Percentiles rank a stretch among this genome's conserved stretches.
These are phyloP conservation scores for Aspergillus baeticus DNA, from an alignment of 495 filamentous ascomycete genomes.

Conservation along the genomic window DNA sequence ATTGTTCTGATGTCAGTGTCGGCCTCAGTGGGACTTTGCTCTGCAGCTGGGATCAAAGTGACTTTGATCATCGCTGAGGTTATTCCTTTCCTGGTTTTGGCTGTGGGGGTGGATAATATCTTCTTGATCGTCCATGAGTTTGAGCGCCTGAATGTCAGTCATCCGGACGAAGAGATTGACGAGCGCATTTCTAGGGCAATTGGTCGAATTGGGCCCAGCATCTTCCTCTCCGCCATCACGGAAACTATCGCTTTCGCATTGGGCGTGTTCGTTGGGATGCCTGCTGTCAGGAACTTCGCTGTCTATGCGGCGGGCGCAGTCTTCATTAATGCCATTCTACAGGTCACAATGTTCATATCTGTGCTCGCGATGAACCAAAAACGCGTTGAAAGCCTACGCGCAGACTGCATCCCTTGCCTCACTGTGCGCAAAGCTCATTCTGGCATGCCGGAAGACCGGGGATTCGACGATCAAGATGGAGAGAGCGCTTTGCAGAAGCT, in stretches of 20 bases:
- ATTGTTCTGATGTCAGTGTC: slow-evolving; percentile 98
- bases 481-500: slow-evolving; percentile 80
- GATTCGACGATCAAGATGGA: slow-evolving; percentile 61
- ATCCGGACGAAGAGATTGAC: slow-evolving; percentile 83
- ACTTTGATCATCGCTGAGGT: slow-evolving; percentile 98
- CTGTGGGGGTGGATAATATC: slow-evolving; percentile 97
- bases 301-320: slow-evolving; percentile 95
- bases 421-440: slow-evolving; percentile 65
- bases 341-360: slow-evolving; percentile 94
- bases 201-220: slow-evolving; percentile 93
- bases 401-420: slow-evolving; percentile 92
- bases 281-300: slow-evolving; percentile 94
- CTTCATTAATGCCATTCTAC: slow-evolving; percentile 90
- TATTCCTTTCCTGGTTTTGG: slow-evolving; percentile 94
- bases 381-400: slow-evolving; percentile 77
- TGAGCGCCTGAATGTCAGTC: slow-evolving; percentile 85
- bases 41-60: slow-evolving; percentile 82
- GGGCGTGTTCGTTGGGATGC: slow-evolving; percentile 95
- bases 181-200: slow-evolving; percentile 79
- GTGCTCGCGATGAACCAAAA: slow-evolving; percentile 88
- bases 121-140: slow-evolving; percentile 99
- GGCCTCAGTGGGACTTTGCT: slow-evolving; percentile 90
- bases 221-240: slow-evolving; percentile 89
- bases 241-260: slow-evolving; percentile 92
- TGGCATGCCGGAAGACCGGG: slow-evolving; percentile 47